Evolutionary conservation across 202 grass and related monocot genomes (phyloP).

Genomic region (Zoysia matrella): DNA sequence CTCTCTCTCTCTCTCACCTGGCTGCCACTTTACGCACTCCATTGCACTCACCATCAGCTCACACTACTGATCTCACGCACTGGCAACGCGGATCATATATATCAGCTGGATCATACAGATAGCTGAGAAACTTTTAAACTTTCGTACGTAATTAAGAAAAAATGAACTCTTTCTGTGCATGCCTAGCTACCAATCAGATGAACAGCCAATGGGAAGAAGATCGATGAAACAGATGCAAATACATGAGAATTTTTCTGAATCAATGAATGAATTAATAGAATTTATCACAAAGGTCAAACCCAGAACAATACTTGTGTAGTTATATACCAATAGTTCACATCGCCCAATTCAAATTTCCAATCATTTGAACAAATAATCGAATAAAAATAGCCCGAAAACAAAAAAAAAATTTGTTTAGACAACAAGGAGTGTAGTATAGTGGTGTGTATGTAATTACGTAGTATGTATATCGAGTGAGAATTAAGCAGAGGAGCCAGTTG

Average conservation of each 20-base stretch:
- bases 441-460: conserved; percentile 27
- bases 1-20: background rate
- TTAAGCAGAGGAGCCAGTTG: conserved; percentile 21
- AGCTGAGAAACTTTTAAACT: background rate
- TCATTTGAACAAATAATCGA: conserved; percentile 37
- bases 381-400: background rate
- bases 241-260: background rate
- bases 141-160: background rate
- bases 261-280: conserved; percentile 43
- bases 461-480: background rate
- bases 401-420: conserved; percentile 25
- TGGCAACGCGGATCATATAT: conserved; percentile 3
- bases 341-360: conserved; percentile 35
- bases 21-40: conserved; percentile 53
- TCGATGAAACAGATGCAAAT: background rate
- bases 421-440: background rate
- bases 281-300: conserved; percentile 36
- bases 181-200: too few species aligned
- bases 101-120: background rate
- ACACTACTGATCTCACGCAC: conserved; percentile 16
- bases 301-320: background rate
- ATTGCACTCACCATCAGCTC: conserved; percentile 50
- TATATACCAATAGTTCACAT: conserved; percentile 48
- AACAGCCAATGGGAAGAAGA: background rate
- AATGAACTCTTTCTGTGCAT: background rate